Evolutionary conservation across 2,329 filamentous ascomycete species (phyloP).

Genomic region (Xylaria sp.): DNA sequence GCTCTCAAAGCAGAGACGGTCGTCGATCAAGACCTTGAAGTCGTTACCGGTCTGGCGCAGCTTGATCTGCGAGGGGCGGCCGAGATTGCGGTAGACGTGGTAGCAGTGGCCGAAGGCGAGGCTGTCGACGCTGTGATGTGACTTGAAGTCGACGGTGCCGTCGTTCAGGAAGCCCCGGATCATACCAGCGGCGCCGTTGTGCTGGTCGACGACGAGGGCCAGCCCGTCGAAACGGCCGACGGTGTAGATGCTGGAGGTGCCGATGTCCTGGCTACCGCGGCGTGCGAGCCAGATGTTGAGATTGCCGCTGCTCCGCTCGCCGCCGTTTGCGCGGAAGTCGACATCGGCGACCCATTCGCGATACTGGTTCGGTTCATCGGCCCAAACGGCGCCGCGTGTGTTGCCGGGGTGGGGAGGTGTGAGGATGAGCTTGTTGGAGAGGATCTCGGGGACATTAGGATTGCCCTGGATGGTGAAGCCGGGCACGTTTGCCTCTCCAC

Average conservation of each 20-base stretch:
- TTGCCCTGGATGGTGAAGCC: slow-evolving; percentile 66
- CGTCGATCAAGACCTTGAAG: slow-evolving; percentile 85
- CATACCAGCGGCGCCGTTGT: slow-evolving; percentile 80
- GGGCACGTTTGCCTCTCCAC: slow-evolving; percentile 62
- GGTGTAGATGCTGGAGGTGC: slow-evolving; percentile 83
- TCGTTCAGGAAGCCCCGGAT: slow-evolving; percentile 95
- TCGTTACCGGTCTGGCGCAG: slow-evolving; percentile 70
- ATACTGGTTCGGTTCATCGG: slow-evolving; percentile 69
- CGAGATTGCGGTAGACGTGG: slow-evolving; percentile 90
- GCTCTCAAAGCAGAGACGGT: slow-evolving; percentile 83
- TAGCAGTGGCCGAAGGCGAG: slow-evolving; percentile 94
- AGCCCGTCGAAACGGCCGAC: slow-evolving; percentile 89
- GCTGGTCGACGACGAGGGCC: slow-evolving; percentile 84
- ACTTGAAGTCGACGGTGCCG: slow-evolving; percentile 80
- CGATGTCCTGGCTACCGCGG: slow-evolving; percentile 72
- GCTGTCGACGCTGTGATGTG: slow-evolving; percentile 79
- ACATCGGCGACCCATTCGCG: slow-evolving; percentile 84
- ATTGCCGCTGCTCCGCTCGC: slow-evolving; percentile 86
- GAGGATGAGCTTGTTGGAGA: slow-evolving; percentile 91
- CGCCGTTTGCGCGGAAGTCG: slow-evolving; percentile 86
- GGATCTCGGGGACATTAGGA: slow-evolving; percentile 67
- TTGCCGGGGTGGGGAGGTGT: slow-evolving; percentile 90
- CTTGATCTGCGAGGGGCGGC: slow-evolving; percentile 81
- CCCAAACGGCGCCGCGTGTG: slow-evolving; percentile 85
- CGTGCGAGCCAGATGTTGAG: slow-evolving; percentile 92